Evolutionary conservation across 169 alveolate species (phyloP).

Genomic region (Plasmodium coatneyi): DNA sequence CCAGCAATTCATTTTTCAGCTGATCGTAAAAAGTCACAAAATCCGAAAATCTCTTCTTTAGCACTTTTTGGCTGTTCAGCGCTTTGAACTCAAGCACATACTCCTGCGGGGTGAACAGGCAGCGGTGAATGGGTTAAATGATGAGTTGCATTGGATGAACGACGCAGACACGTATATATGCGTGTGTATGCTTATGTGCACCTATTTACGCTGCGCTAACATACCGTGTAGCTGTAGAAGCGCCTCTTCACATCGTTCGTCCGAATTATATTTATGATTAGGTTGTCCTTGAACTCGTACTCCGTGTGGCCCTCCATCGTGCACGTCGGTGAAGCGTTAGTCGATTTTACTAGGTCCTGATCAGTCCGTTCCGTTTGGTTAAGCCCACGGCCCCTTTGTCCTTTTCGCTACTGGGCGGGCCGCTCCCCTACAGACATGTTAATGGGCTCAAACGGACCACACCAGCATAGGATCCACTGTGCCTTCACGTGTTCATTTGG

Average conservation of each 20-base stretch:
- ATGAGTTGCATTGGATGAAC: neutral
- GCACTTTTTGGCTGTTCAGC: conserved; percentile 48
- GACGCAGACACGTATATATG: neutral
- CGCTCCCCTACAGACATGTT: neutral
- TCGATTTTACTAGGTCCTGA: neutral
- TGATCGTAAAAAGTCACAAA: conserved; percentile 32
- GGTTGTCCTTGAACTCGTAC: conserved; percentile 55
- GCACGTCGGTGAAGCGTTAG: neutral
- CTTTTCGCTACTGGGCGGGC: neutral
- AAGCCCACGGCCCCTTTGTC: neutral
- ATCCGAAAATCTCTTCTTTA: conserved; percentile 53
- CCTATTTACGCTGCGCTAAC: neutral
- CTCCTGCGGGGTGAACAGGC: conserved; percentile 12
- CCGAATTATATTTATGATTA: conserved; percentile 31
- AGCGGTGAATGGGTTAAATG: neutral
- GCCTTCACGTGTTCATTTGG: neutral
- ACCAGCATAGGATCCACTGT: neutral
- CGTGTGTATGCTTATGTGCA: neutral
- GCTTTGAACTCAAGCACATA: conserved; percentile 60
- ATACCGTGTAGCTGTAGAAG: conserved; percentile 61
- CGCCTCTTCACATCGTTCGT: conserved; percentile 53
- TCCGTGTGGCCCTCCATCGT: conserved; percentile 32
- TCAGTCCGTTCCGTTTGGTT: neutral
- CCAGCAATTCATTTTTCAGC: conserved; percentile 30
- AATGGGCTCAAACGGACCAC: neutral